These are phyloP conservation scores for Neurospora sp. DNA, from an alignment of 495 filamentous ascomycete species.

Conservation along the genomic window DNA sequence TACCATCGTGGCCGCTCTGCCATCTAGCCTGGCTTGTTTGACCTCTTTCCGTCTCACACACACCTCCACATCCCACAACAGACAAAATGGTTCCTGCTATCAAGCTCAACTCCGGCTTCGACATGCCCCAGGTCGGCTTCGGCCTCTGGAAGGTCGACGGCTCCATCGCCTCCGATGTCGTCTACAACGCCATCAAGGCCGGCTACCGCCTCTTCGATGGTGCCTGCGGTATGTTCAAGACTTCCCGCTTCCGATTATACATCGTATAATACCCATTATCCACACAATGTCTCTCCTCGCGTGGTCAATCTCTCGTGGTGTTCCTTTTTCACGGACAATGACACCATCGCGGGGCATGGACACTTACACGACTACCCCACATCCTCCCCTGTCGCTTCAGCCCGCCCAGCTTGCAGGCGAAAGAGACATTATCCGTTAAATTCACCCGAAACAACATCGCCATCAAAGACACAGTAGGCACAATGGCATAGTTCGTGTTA, in stretches of 20 bases:
- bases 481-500: neutral
- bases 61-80: neutral
- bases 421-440: neutral
- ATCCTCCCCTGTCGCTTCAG: slow-evolving; percentile 14
- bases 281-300: neutral
- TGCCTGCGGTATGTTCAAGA: slow-evolving; percentile 56
- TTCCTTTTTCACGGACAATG: neutral
- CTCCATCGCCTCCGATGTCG: slow-evolving; percentile 62
- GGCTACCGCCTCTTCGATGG: slow-evolving; percentile 84
- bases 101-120: slow-evolving; percentile 70
- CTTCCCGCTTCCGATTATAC: neutral
- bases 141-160: slow-evolving; percentile 85
- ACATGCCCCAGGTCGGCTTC: slow-evolving; percentile 81
- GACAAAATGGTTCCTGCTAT: slow-evolving; percentile 43
- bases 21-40: slow-evolving; percentile 1
- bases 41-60: slow-evolving; percentile 5
- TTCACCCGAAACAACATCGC: neutral
- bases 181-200: slow-evolving; percentile 83
- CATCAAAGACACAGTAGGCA: neutral
- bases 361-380: slow-evolving; percentile 11
- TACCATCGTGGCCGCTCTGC: slow-evolving; percentile 11
- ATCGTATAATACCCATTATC: neutral
- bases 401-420: slow-evolving; percentile 7
- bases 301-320: neutral
- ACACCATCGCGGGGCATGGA: neutral